phyloP scores from a whole-genome alignment of 2,329 filamentous ascomycete species.

The Colletotrichum nymphaeae region DNA sequence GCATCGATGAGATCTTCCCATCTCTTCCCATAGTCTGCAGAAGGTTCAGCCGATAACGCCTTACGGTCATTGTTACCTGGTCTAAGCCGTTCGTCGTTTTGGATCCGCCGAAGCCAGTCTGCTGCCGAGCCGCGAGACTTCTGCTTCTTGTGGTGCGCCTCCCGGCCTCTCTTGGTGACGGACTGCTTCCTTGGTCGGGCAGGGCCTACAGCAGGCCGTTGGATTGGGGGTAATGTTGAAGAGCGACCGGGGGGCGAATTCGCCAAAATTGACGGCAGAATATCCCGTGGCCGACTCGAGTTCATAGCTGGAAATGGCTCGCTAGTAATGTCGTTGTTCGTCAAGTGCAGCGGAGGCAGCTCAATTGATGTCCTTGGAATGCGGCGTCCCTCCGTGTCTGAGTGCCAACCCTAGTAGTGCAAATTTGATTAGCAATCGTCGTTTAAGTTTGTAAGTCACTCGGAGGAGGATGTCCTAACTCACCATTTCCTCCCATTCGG shows the following conservation, averaged over 20 bases:
- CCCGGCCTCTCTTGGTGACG: slow-evolving; percentile 81
- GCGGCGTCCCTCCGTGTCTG: slow-evolving; percentile 74
- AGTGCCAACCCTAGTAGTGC: slow-evolving; percentile 72
- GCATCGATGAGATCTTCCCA: slow-evolving; percentile 98
- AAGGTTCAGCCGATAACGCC: slow-evolving; percentile 87
- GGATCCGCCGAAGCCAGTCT: slow-evolving; percentile 70
- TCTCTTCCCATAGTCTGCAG: slow-evolving; percentile 84
- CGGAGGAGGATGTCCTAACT: slow-evolving; percentile 48
- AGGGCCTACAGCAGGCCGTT: slow-evolving; percentile 76
- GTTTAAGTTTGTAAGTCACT: not conserved
- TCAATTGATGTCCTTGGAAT: slow-evolving; percentile 77
- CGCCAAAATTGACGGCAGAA: slow-evolving; percentile 84
- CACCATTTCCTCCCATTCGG: slow-evolving; percentile 84
- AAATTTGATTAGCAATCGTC: slow-evolving; percentile 29
- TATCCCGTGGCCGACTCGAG: slow-evolving; percentile 72
- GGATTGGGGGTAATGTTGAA: slow-evolving; percentile 86
- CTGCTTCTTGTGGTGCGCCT: slow-evolving; percentile 83
- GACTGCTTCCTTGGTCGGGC: slow-evolving; percentile 87
- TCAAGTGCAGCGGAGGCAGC: slow-evolving; percentile 74
- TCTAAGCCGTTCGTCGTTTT: slow-evolving; percentile 74
- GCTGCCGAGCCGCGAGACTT: slow-evolving; percentile 78
- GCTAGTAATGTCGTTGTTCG: slow-evolving; percentile 73
- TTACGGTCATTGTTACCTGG: slow-evolving; percentile 79
- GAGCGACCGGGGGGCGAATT: slow-evolving; percentile 88
- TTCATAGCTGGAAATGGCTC: slow-evolving; percentile 76